phyloP scores from a whole-genome alignment of 2,329 filamentous ascomycete genomes.

The Penicillium sp. region DNA sequence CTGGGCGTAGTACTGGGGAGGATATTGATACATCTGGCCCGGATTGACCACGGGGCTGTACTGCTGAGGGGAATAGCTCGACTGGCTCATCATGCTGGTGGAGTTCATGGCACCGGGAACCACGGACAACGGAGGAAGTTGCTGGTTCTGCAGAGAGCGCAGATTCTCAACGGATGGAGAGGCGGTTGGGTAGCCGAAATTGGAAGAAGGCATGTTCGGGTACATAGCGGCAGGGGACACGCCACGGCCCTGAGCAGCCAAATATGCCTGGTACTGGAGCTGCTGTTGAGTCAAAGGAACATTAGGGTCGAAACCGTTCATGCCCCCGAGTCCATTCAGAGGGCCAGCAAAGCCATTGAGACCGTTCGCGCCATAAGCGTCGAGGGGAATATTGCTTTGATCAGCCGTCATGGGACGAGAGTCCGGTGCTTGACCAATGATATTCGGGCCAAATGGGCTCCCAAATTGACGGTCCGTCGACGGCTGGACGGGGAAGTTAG shows the following conservation, averaged over 20 bases:
- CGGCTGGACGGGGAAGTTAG: conserved; percentile 32
- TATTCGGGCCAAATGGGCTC: conserved; percentile 34
- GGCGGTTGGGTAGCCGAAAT: conserved; percentile 40
- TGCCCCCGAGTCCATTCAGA: conserved; percentile 25
- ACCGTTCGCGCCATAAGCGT: conserved; percentile 34
- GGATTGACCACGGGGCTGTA: conserved; percentile 42
- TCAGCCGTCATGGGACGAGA: conserved; percentile 36
- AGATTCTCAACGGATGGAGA: conserved; percentile 38
- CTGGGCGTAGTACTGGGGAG: conserved; percentile 46
- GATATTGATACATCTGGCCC: conserved; percentile 48
- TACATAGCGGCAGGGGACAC: conserved; percentile 43
- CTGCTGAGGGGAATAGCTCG: conserved; percentile 40
- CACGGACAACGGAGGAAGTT: conserved; percentile 30
- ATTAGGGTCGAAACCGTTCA: conserved; percentile 33
- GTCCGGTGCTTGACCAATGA: conserved; percentile 33
- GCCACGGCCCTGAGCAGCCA: conserved; percentile 43
- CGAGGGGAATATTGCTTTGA: conserved; percentile 30
- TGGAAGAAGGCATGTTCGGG: conserved; percentile 39
- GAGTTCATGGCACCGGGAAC: conserved; percentile 33
- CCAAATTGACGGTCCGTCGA: conserved; percentile 40
- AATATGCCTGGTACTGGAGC: conserved; percentile 53
- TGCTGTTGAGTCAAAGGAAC: conserved; percentile 45
- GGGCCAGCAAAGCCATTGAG: conserved; percentile 26
- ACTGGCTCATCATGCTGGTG: conserved; percentile 45
- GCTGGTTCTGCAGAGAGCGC: conserved; percentile 36